These are phyloP conservation scores for Parasitella parasitica DNA, from an alignment of 371 early-diverging fungal genomes.

Conservation along the genomic window DNA sequence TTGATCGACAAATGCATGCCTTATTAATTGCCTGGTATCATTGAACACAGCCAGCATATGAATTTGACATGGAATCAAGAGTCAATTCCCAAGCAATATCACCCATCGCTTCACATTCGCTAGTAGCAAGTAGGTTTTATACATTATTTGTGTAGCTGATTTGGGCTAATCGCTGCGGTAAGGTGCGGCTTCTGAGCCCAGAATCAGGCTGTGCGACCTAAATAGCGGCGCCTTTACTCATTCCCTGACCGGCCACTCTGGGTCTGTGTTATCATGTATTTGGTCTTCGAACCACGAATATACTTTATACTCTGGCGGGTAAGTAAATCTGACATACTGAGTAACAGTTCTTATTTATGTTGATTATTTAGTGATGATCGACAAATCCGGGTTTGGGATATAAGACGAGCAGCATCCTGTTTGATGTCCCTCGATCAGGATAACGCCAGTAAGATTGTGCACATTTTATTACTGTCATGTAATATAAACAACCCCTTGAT, in stretches of 20 bases:
- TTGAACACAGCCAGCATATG: conserved; percentile 10
- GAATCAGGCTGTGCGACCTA: conserved; percentile 80
- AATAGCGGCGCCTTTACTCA: conserved; percentile 75
- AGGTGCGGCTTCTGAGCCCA: conserved; percentile 67
- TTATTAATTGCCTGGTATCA: not conserved
- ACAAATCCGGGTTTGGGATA: conserved; percentile 78
- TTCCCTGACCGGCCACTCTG: conserved; percentile 72
- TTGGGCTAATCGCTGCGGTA: too few relatives aligned
- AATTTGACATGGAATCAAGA: conserved; percentile 59
- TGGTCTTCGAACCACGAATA: conserved; percentile 85
- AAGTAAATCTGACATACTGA: conserved; percentile 5
- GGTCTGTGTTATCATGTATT: conserved; percentile 65
- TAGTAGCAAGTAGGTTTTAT: conserved; percentile 71
- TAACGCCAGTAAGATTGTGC: conserved; percentile 40
- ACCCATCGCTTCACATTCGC: conserved; percentile 67
- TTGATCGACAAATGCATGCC: not conserved
- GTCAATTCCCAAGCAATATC: conserved; percentile 75
- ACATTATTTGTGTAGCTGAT: too few relatives aligned
- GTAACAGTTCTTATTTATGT: not conserved
- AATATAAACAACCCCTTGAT: not conserved
- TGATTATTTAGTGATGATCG: conserved; percentile 57
- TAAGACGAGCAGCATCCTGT: conserved; percentile 68
- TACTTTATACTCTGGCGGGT: conserved; percentile 83
- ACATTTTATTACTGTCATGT: not conserved
- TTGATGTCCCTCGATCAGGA: conserved; percentile 63